A percentile compares a stretch with the other conserved stretches of the same genome.
These are phyloP conservation scores for Mucor plumbeus DNA, from an alignment of 371 early-diverging fungal genomes.

Conservation along the genomic window DNA sequence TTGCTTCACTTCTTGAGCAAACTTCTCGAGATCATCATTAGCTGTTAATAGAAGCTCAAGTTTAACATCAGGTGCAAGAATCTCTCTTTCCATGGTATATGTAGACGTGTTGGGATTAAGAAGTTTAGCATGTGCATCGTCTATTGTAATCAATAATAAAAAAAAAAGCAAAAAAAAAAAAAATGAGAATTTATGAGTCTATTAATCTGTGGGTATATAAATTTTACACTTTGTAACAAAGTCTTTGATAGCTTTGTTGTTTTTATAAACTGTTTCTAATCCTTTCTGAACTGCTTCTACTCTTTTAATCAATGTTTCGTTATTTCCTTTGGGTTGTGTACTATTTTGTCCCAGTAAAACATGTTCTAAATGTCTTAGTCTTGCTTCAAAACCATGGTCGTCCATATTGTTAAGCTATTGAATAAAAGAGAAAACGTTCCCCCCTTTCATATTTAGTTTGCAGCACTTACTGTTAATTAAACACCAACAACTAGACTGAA, in stretches of 20 bases:
- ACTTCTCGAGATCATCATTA: slow-evolving; percentile 56
- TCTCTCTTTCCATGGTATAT: slow-evolving; percentile 55
- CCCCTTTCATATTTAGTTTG: neutral
- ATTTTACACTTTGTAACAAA: slow-evolving; percentile 63
- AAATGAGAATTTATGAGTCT: neutral
- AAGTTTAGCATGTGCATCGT: slow-evolving; percentile 52
- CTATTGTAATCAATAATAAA: slow-evolving; percentile 13
- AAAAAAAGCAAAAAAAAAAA: neutral
- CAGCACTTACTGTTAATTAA: neutral
- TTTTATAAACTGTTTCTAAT: slow-evolving; percentile 35
- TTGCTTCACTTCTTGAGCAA: slow-evolving; percentile 60
- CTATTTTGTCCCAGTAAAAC: slow-evolving; percentile 38
- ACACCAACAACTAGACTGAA: neutral
- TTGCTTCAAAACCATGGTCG: slow-evolving; percentile 51
- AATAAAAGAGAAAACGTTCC: slow-evolving; percentile 4
- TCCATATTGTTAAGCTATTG: slow-evolving; percentile 32
- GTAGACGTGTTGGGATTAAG: slow-evolving; percentile 50
- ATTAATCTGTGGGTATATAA: neutral
- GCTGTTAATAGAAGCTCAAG: slow-evolving; percentile 60
- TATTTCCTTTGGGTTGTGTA: slow-evolving; percentile 7
- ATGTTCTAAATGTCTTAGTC: slow-evolving; percentile 52
- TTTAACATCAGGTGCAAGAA: slow-evolving; percentile 60
- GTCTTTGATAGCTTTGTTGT: slow-evolving; percentile 54
- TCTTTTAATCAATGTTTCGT: slow-evolving; percentile 29
- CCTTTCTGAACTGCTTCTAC: slow-evolving; percentile 36